Base-by-base conservation (phyloP, 805 yeast species). In the Vanderwaltozyma tropicalis region DNA sequence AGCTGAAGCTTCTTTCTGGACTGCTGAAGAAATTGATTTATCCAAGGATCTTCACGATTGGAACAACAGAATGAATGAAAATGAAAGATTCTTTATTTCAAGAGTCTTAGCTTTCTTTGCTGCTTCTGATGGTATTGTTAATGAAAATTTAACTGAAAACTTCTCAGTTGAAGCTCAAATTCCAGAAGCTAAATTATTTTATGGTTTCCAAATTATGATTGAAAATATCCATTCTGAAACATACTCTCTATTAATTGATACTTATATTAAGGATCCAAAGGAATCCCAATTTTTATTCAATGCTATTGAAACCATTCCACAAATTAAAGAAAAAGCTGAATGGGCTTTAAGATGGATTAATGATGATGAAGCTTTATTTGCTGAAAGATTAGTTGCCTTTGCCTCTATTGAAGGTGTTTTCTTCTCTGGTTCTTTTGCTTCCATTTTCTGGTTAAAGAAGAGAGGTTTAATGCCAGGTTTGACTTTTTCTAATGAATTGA, bases 1-100 rank as follows among this genome's bases (percentile, higher is more conserved):
- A 68, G 96, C 97, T 36, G 98, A 92, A 72, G 98, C 98, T 13
- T 89, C 97, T 6, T 89, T 89, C 74, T 89, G 98, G 98, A 92
- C 97, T 29, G 96, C 97, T 34, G 98, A 89, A 70, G 98, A 92
- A 68, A 87, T 89, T 49, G 98, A 89, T 66, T 75, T 89, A 47
- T 79, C 94, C 39, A 92, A 89, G 71, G 98, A 89, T 64, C 59
- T 72, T 43, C 74, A 74, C 54, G 98, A 89, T 68, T 89, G 98
- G 98, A 88, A 85, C 61, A 74, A 81, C 68, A 71, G 71, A 56
- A 70, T 89, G 70, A 88, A 72, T 59, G 92, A 84, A 41, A 89
- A 88, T 62, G 98, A 89, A 72, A 77, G 94, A 55, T 92, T 67
- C 68, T 89, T 89, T 65, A 71, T 89, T 50, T 84, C 96, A 13